Percentiles rank a stretch among this genome's conserved stretches.
phyloP scores from a whole-genome alignment of 1,139 yeast species.

The Scheffersomyces segobiensis region DNA sequence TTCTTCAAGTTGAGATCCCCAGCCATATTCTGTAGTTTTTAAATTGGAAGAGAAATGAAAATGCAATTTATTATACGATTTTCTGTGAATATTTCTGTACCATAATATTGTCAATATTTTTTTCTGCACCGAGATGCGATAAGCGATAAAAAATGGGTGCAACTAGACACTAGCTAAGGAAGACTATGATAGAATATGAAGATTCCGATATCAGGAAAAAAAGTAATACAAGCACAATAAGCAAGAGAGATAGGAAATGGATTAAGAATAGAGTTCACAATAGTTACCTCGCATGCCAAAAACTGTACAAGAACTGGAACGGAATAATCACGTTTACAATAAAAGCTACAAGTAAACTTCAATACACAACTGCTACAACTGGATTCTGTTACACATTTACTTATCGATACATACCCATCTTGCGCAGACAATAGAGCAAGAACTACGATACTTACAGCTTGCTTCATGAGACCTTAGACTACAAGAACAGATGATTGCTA shows the following conservation, averaged over 20 bases:
- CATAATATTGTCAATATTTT: too few relatives aligned
- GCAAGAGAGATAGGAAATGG: neutral
- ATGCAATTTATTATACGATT: too few relatives aligned
- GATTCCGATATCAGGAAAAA: neutral
- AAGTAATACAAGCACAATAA: too few relatives aligned
- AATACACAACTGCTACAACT: neutral
- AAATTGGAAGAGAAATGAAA: neutral
- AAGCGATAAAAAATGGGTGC: neutral
- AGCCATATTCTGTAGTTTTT: conserved; percentile 38
- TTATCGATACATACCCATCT: neutral
- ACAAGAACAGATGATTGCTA: neutral
- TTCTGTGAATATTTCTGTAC: neutral
- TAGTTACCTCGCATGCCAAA: too few relatives aligned
- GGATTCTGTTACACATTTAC: neutral
- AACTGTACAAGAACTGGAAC: neutral
- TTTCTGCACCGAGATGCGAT: neutral
- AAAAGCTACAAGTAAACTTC: neutral
- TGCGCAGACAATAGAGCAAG: neutral
- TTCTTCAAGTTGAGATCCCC: conserved; percentile 87
- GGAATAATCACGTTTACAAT: neutral
- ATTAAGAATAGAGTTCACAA: too few relatives aligned
- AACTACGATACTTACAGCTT: neutral
- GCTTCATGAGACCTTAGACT: neutral
- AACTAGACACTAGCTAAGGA: neutral
- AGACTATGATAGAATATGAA: neutral